Conservation (phyloP, 106 monocot genomes). For the Dendrobium chrysotoxum region DNA sequence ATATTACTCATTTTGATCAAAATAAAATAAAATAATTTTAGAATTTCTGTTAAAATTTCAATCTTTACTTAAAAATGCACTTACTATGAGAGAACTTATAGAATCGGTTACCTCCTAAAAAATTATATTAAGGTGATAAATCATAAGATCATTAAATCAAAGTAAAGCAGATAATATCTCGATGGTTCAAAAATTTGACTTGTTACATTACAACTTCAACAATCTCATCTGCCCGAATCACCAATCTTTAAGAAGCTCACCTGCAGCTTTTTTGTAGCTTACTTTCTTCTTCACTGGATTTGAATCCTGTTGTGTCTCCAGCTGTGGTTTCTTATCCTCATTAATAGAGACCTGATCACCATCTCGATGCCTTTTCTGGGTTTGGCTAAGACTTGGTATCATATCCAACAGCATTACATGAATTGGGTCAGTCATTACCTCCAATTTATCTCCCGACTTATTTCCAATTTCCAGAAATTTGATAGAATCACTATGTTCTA, state of each 20-base stretch:
- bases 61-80: too few species aligned
- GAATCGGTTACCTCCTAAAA: too few species aligned
- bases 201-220: background rate
- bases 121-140: too few species aligned
- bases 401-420: constrained; percentile 87
- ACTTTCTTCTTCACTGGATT: constrained; percentile 71
- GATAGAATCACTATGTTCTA: background rate
- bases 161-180: too few species aligned
- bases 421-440: constrained; percentile 58
- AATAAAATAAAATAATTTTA: too few species aligned
- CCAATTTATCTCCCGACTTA: constrained; percentile 31
- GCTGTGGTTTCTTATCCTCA: constrained; percentile 10
- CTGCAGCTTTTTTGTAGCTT: constrained; percentile 85
- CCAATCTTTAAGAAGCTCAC: constrained; percentile 69
- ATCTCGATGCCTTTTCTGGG: constrained; percentile 18
- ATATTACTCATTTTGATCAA: too few species aligned
- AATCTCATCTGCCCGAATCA: constrained; percentile 5
- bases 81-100: too few species aligned
- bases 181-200: too few species aligned
- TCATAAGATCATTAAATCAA: too few species aligned
- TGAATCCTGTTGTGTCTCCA: constrained; percentile 2
- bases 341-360: background rate
- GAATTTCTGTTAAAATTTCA: too few species aligned
- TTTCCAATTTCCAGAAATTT: constrained; percentile 10
- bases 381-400: constrained; percentile 73